Base-by-base conservation (phyloP, 345 rosid genomes). In the Isatis tinctoria region DNA sequence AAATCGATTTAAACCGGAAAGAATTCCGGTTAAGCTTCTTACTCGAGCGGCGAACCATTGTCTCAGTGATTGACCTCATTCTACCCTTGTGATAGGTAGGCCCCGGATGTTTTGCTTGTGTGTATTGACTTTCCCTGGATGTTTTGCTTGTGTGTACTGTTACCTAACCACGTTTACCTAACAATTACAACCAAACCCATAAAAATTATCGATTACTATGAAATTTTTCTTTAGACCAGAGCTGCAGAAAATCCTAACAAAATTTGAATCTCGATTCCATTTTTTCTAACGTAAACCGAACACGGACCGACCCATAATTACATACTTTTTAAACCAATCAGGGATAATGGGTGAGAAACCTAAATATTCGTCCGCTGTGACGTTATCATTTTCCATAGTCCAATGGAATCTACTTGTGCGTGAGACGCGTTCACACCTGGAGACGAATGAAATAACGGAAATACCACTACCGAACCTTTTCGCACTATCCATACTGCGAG, bases 341-440 rank as follows among this genome's bases (percentile, higher is more conserved):
- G 12, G 4, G 35, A 51, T 22, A 32, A 60, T 20, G 56, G 54
- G 69, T 67, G 62, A 74, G 44, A 37, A 61, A 44, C 20, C 30
- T 66, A 17, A 13, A 16, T 4, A 41, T 9, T 24, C 43, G 36
- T 11, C 1, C 4, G 0, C 6, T 32, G 75, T 72, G 60, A 63
- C n/a, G 13, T 26, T 10, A 69, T 48, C 33, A 10, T 64, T 2
- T 62, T 58, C 26, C 30, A 7, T 22, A 37, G 53, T 28, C 32
- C 13, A 30, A 81, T 18, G 81, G 86, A 64, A 85, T 83, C 83
- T 81, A 75, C 61, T 16, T 33, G 33, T 16, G 39, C 36, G 35
- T 33, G 57, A 67, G 67, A 52, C 60, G 78, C 79, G 82, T 85
- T 85, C 88, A 85, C 86, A 85, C 83, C 4, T 3, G 30, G 6